phyloP scores from a whole-genome alignment of 148 eudicot species.

The Oxyria digyna region DNA sequence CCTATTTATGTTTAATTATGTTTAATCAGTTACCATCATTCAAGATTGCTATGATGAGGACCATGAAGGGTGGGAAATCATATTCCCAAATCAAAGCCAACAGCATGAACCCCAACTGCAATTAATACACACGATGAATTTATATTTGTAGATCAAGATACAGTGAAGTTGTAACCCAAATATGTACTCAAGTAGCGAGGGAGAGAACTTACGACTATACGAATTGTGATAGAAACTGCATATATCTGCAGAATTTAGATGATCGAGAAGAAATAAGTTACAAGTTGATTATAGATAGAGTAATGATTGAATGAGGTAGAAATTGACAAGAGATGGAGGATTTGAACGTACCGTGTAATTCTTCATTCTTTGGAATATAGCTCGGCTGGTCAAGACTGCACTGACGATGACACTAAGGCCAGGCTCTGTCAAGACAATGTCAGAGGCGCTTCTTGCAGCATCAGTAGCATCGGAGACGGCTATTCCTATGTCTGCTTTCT shows the following conservation, averaged over 20 bases:
- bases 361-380: conserved; percentile 75
- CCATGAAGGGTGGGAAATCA: conserved; percentile 53
- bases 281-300: too few relatives aligned
- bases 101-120: conserved; percentile 40
- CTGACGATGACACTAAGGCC: conserved; percentile 81
- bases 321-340: too few relatives aligned
- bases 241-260: conserved; percentile 35
- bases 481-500: conserved; percentile 74
- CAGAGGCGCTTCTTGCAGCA: conserved; percentile 82
- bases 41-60: conserved; percentile 42
- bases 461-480: conserved; percentile 88
- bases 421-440: conserved; percentile 68
- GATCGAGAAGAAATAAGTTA: too few relatives aligned
- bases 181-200: too few relatives aligned
- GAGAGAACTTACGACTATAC: conserved; percentile 45
- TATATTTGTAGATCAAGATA: too few relatives aligned
- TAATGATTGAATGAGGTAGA: too few relatives aligned
- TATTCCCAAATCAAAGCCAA: conserved; percentile 42
- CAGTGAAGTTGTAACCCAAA: too few relatives aligned
- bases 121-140: too few relatives aligned
- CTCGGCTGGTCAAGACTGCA: conserved; percentile 70
- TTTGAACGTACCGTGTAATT: conserved; percentile 42
- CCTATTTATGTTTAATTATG: too few relatives aligned
- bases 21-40: conserved; percentile 27
- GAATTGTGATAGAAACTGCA: conserved; percentile 47